A percentile compares a stretch with the other conserved stretches of the same genome.
Conservation (phyloP, 192 early-diverging fungal genomes). For the Dimargaris verticillata region DNA sequence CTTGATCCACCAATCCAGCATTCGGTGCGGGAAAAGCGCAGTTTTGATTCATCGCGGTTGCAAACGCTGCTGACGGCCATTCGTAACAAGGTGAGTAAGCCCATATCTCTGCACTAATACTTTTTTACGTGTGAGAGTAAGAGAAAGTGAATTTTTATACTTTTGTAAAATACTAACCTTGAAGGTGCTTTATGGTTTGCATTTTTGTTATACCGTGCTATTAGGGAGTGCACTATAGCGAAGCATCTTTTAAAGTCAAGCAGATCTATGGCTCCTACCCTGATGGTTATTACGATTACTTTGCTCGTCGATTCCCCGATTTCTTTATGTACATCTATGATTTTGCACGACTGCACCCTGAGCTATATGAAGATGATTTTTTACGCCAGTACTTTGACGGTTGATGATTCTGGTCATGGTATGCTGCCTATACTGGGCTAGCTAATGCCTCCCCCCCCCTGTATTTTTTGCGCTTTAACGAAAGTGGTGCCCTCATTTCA, state of each 20-base stretch:
- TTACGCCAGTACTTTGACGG: constrained; percentile 6
- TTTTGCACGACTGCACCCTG: not conserved
- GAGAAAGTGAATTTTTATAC: no score
- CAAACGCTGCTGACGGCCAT: constrained; percentile 10
- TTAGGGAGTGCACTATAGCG: constrained; percentile 9
- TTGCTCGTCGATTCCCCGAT: not conserved
- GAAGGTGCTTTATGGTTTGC: no score
- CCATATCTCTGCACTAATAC: no score
- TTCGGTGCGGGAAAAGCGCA: constrained; percentile 7
- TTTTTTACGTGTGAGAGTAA: no score
- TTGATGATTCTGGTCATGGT: no score
- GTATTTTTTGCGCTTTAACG: no score
- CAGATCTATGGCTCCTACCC: constrained; percentile 10
- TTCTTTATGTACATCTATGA: constrained; percentile 10
- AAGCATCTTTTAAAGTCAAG: constrained; percentile 7
- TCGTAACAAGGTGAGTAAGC: constrained; percentile 3
- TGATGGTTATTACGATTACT: constrained; percentile 9
- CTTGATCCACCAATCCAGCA: constrained; percentile 32
- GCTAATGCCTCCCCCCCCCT: no score
- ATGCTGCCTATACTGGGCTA: no score
- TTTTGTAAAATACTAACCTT: no score
- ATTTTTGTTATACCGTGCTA: no score
- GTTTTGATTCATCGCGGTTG: constrained; percentile 4
- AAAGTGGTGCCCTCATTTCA: no score
- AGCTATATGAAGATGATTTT: not conserved